Conservation (phyloP, 2,329 filamentous ascomycete genomes). For the Arthrobotrys sphaeroides region DNA sequence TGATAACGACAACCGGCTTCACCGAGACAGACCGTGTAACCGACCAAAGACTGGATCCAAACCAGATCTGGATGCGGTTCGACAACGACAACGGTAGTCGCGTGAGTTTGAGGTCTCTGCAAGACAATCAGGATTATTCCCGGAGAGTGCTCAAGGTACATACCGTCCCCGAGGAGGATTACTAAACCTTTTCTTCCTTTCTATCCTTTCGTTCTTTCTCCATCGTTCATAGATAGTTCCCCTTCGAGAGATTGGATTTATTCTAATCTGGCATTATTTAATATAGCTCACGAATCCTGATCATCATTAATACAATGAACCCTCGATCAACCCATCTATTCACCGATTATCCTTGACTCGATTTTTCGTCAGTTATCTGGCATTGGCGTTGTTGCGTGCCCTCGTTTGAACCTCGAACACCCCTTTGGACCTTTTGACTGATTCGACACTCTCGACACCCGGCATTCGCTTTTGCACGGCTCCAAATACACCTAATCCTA, state of each 20-base stretch:
- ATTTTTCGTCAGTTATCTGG: background rate
- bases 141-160: slow-evolving; percentile 53
- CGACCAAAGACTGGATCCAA: slow-evolving; percentile 49
- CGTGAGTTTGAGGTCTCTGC: slow-evolving; percentile 43
- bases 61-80: slow-evolving; percentile 53
- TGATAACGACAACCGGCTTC: slow-evolving; percentile 37
- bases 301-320: slow-evolving; percentile 11
- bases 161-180: slow-evolving; percentile 33
- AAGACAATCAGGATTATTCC: slow-evolving; percentile 50
- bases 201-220: background rate
- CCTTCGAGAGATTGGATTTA: slow-evolving; percentile 38
- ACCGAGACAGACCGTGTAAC: slow-evolving; percentile 46
- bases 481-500: background rate
- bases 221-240: slow-evolving; percentile 21
- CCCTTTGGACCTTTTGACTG: slow-evolving; percentile 1
- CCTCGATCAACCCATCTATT: background rate
- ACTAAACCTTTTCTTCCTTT: background rate
- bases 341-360: background rate
- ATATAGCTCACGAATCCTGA: slow-evolving; percentile 52
- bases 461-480: background rate
- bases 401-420: background rate
- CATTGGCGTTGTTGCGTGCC: background rate
- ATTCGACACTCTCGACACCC: background rate
- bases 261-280: slow-evolving; percentile 44
- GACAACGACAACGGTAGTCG: slow-evolving; percentile 49